Evolutionary conservation across 768 basidiomycete genomes (phyloP).

Genomic region (Auriscalpium orientale): DNA sequence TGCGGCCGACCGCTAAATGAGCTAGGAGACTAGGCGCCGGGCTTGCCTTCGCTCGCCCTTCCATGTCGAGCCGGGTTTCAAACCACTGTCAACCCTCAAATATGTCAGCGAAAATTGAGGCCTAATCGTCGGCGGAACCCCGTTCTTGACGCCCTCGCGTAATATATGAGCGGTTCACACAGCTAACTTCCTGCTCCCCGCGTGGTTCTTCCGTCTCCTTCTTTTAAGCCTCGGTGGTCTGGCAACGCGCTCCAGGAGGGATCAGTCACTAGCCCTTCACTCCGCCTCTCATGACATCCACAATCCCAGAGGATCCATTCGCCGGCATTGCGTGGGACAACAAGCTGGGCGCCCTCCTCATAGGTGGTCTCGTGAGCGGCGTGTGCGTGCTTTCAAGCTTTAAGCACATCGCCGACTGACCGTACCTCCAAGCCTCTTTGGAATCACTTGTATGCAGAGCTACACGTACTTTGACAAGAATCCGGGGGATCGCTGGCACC

Average conservation of each 20-base stretch:
- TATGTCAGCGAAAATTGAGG: too few relatives aligned
- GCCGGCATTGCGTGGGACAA: conserved; percentile 23
- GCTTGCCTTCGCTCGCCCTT: too few relatives aligned
- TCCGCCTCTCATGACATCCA: not conserved
- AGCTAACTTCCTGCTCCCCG: not conserved
- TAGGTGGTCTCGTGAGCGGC: conserved; percentile 46
- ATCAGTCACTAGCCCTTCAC: not conserved
- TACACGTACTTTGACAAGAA: conserved; percentile 35
- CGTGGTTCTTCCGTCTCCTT: not conserved
- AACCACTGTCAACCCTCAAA: too few relatives aligned
- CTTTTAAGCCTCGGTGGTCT: not conserved
- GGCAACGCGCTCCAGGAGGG: not conserved
- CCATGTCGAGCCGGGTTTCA: too few relatives aligned
- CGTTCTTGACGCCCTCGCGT: not conserved
- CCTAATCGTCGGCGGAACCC: conserved; percentile 13
- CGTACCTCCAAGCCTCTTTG: conserved; percentile 40
- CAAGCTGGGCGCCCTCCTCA: conserved; percentile 46
- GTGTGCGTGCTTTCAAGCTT: conserved; percentile 31
- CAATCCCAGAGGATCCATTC: not conserved
- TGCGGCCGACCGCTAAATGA: too few relatives aligned
- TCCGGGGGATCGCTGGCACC: not conserved
- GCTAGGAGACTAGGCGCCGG: too few relatives aligned
- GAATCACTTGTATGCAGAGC: conserved; percentile 47
- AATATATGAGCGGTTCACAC: not conserved
- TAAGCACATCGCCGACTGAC: not conserved